Conservation (phyloP, 2,329 filamentous ascomycete genomes). For the Bipolaris cookei region DNA sequence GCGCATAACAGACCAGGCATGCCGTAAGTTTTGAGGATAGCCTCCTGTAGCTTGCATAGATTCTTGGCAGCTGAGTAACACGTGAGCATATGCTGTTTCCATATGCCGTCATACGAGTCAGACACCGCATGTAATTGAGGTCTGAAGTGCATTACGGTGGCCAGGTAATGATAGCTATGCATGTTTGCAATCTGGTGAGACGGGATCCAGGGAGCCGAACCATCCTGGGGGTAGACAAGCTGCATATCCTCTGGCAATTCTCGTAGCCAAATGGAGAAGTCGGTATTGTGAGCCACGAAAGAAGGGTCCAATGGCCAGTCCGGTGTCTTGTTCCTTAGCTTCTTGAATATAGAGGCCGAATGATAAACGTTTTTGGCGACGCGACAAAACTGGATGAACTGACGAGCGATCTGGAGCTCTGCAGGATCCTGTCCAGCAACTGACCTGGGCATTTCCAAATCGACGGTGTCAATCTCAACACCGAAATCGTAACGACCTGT, state of each 20-base stretch:
- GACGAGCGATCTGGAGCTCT: slow-evolving; percentile 79
- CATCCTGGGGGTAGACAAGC: slow-evolving; percentile 77
- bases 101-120: slow-evolving; percentile 77
- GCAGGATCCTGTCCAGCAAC: slow-evolving; percentile 72
- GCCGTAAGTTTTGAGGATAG: slow-evolving; percentile 76
- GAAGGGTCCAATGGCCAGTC: slow-evolving; percentile 89
- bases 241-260: slow-evolving; percentile 80
- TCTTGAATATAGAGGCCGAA: slow-evolving; percentile 77
- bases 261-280: slow-evolving; percentile 76
- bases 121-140: slow-evolving; percentile 79
- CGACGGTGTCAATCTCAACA: slow-evolving; percentile 76
- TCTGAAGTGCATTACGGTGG: slow-evolving; percentile 83
- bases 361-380: slow-evolving; percentile 78
- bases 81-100: slow-evolving; percentile 86
- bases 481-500: slow-evolving; percentile 74
- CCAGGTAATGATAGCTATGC: slow-evolving; percentile 86
- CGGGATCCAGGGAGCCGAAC: slow-evolving; percentile 80
- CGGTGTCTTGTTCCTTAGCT: slow-evolving; percentile 74
- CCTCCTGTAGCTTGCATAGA: slow-evolving; percentile 86
- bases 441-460: slow-evolving; percentile 71
- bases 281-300: slow-evolving; percentile 78
- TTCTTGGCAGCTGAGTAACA: slow-evolving; percentile 85
- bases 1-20: slow-evolving; percentile 84
- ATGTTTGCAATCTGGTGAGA: slow-evolving; percentile 89
- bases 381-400: slow-evolving; percentile 81